phyloP scores from a whole-genome alignment of 495 filamentous ascomycete genomes.

The Tuber indicum region DNA sequence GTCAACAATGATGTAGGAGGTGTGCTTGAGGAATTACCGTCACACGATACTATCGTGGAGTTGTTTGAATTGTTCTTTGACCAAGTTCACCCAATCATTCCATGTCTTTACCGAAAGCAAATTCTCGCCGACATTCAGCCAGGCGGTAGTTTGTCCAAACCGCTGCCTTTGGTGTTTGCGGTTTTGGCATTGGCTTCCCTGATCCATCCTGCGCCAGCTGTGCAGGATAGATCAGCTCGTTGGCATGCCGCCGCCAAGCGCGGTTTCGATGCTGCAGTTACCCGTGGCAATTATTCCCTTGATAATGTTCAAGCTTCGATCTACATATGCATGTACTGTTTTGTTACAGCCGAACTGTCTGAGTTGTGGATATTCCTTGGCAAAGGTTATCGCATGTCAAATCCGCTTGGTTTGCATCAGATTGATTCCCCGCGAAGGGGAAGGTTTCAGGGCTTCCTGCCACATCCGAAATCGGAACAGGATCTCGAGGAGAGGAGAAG shows the following conservation, averaged over 20 bases:
- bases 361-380: conserved; percentile 38
- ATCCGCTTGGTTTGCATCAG: conserved; percentile 35
- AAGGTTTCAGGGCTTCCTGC: conserved; percentile 22
- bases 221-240: conserved; percentile 18
- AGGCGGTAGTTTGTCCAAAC: conserved; percentile 18
- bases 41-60: conserved; percentile 21
- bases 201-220: conserved; percentile 23
- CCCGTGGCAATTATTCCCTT: conserved; percentile 25
- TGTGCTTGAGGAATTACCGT: conserved; percentile 24
- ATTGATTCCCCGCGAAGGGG: conserved; percentile 31
- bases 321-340: conserved; percentile 36
- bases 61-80: conserved; percentile 35
- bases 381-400: conserved; percentile 36
- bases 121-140: conserved; percentile 24
- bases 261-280: conserved; percentile 31
- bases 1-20: conserved; percentile 4
- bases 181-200: conserved; percentile 34
- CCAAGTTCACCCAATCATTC: conserved; percentile 36
- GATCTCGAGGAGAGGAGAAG: conserved; percentile 38
- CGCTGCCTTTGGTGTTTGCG: conserved; percentile 31
- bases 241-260: conserved; percentile 34
- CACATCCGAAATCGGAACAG: conserved; percentile 35
- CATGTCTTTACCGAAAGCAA: conserved; percentile 37
- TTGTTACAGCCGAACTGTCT: conserved; percentile 30
- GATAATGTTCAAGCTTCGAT: conserved; percentile 37